These are phyloP conservation scores for Lyophyllum shimeji DNA, from an alignment of 768 basidiomycete genomes.

Conservation along the genomic window DNA sequence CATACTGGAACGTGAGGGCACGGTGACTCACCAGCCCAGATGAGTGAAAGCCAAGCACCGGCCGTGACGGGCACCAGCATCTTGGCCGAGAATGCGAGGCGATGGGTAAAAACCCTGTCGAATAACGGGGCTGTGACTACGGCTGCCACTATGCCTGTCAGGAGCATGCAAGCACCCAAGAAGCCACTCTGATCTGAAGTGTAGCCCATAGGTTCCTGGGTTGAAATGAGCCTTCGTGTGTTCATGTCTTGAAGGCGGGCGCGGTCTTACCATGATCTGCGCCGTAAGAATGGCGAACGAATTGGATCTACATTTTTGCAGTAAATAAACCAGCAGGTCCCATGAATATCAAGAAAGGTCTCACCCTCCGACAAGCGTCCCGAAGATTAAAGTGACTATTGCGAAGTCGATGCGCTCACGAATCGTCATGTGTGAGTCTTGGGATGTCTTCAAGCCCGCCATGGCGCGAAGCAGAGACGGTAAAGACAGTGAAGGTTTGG, in stretches of 20 bases:
- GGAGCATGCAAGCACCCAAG: slow-evolving; percentile 63
- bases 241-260: not conserved
- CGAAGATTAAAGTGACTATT: slow-evolving; percentile 60
- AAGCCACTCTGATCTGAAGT: slow-evolving; percentile 63
- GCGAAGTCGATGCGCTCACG: slow-evolving; percentile 72
- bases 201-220: slow-evolving; percentile 73
- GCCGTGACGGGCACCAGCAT: slow-evolving; percentile 61
- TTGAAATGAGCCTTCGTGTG: not conserved
- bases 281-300: slow-evolving; percentile 65
- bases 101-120: slow-evolving; percentile 80
- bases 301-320: slow-evolving; percentile 43
- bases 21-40: slow-evolving; percentile 69
- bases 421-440: slow-evolving; percentile 55
- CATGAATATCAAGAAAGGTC: slow-evolving; percentile 16
- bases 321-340: not conserved
- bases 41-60: slow-evolving; percentile 66
- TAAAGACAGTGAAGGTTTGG: slow-evolving; percentile 56
- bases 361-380: slow-evolving; percentile 62
- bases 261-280: slow-evolving; percentile 60
- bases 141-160: slow-evolving; percentile 71
- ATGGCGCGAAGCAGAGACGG: slow-evolving; percentile 54
- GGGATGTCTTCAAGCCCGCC: slow-evolving; percentile 39
- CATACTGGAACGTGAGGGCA: not conserved
- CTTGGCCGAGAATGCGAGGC: slow-evolving; percentile 60
- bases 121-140: slow-evolving; percentile 71